Evolutionary conservation across 352 stramenopile species (phyloP).

Genomic region (Pythium chondricola): DNA sequence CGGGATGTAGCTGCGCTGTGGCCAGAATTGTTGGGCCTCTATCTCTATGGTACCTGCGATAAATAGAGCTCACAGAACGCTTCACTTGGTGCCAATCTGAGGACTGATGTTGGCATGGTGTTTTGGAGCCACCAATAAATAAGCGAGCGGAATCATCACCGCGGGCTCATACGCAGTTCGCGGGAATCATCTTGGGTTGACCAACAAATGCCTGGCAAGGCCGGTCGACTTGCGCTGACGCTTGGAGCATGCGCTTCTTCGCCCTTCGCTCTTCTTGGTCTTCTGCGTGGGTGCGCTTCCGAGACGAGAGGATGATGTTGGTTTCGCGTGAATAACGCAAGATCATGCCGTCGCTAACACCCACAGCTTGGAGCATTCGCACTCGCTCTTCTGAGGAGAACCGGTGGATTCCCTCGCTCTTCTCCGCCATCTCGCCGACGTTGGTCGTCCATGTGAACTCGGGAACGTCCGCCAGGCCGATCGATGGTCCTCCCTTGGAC

Average conservation of each 20-base stretch:
- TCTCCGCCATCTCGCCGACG: slow-evolving; percentile 55
- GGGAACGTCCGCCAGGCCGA: slow-evolving; percentile 38
- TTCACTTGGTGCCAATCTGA: too few species aligned
- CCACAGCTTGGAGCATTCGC: slow-evolving; percentile 35
- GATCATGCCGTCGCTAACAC: slow-evolving; percentile 61
- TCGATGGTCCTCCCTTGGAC: slow-evolving; percentile 39
- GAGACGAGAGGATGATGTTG: slow-evolving; percentile 58
- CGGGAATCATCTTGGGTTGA: slow-evolving; percentile 37
- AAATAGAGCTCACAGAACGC: too few species aligned
- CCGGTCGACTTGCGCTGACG: slow-evolving; percentile 12
- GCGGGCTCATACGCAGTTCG: slow-evolving; percentile 34
- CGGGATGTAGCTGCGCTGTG: too few species aligned
- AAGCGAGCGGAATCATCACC: too few species aligned
- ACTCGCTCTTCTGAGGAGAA: slow-evolving; percentile 48
- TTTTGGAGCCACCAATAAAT: too few species aligned
- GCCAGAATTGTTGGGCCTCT: too few species aligned
- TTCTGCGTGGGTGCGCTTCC: slow-evolving; percentile 39
- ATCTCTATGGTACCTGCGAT: too few species aligned
- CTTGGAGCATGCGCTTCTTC: slow-evolving; percentile 31
- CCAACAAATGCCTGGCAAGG: slow-evolving; percentile 28
- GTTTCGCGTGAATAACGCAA: slow-evolving; percentile 54
- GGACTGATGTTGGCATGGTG: too few species aligned
- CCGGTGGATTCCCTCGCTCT: slow-evolving; percentile 48
- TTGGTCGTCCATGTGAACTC: slow-evolving; percentile 64
- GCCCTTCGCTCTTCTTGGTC: slow-evolving; percentile 28